A percentile compares a stretch with the other conserved stretches of the same genome.
These are phyloP conservation scores for Entoloma clypeatum DNA, from an alignment of 1,284 basidiomycete genomes.

Conservation along the genomic window DNA sequence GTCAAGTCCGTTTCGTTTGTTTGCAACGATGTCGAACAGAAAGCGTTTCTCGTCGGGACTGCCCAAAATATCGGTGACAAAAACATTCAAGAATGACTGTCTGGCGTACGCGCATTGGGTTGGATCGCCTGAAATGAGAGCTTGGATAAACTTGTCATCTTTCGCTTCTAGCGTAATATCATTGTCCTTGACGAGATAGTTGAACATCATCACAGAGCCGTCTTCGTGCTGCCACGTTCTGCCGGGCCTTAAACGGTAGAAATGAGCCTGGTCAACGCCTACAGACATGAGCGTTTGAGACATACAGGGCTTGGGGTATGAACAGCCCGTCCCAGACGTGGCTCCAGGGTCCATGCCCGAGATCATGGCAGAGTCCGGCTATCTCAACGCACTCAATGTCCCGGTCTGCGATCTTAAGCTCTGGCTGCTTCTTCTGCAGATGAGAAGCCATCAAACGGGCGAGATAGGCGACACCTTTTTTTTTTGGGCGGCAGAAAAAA, in stretches of 20 bases:
- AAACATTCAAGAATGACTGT: neutral
- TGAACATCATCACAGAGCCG: conserved; percentile 72
- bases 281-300: conserved; percentile 14
- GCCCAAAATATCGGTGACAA: neutral
- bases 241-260: conserved; percentile 21
- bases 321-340: conserved; percentile 70
- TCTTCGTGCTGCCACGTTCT: conserved; percentile 64
- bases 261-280: neutral
- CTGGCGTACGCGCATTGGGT: conserved; percentile 42
- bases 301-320: conserved; percentile 56
- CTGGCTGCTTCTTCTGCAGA: conserved; percentile 55
- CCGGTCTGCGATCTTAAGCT: conserved; percentile 59
- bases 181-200: conserved; percentile 53
- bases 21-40: conserved; percentile 72
- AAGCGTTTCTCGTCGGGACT: conserved; percentile 45
- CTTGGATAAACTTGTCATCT: conserved; percentile 60
- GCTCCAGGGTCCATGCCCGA: conserved; percentile 73
- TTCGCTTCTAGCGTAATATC: conserved; percentile 39
- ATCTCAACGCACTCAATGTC: conserved; percentile 67
- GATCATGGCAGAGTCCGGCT: conserved; percentile 69
- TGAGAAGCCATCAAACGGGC: conserved; percentile 57
- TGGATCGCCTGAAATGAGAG: conserved; percentile 59
- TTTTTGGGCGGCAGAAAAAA: conserved; percentile 6
- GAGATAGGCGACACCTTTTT: conserved; percentile 65
- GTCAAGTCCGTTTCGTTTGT: conserved; percentile 73